A percentile compares a stretch with the other conserved stretches of the same genome.
These are phyloP conservation scores for Phytopythium boreale DNA, from an alignment of 352 stramenopile genomes.

Conservation along the genomic window DNA sequence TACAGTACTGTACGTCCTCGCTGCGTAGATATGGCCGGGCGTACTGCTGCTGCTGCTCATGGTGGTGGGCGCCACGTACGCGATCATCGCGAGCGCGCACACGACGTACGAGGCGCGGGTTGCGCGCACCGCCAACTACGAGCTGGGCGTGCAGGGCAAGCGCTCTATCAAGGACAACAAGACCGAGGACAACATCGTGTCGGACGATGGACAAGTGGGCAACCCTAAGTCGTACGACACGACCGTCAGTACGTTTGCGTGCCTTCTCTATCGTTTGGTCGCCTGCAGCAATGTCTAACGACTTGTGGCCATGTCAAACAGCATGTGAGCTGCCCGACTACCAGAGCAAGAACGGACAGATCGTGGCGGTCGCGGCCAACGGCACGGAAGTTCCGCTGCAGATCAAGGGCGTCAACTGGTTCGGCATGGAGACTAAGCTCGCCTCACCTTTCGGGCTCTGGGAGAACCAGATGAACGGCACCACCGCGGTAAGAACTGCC, in stretches of 20 bases:
- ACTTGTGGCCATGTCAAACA: constrained; percentile 1
- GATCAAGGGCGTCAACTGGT: constrained; percentile 78
- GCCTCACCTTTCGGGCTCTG: constrained; percentile 71
- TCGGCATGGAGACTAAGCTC: constrained; percentile 54
- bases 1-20: not conserved
- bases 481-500: constrained; percentile 38
- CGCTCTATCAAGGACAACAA: constrained; percentile 49
- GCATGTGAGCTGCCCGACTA: constrained; percentile 69
- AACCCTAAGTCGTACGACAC: constrained; percentile 65
- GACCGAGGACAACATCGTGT: constrained; percentile 25
- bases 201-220: constrained; percentile 27
- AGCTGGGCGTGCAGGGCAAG: constrained; percentile 27
- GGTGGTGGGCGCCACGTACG: constrained; percentile 18
- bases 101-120: constrained; percentile 24
- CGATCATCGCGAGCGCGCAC: constrained; percentile 36
- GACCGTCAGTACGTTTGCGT: constrained; percentile 13
- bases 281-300: constrained; percentile 1
- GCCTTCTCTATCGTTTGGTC: not conserved
- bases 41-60: constrained; percentile 46
- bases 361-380: constrained; percentile 51
- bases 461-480: constrained; percentile 74
- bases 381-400: constrained; percentile 39
- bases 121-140: constrained; percentile 25
- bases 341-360: constrained; percentile 67
- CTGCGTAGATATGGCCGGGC: constrained; percentile 57